Conservation (phyloP, 768 basidiomycete genomes). For the Pulveroboletus frians region DNA sequence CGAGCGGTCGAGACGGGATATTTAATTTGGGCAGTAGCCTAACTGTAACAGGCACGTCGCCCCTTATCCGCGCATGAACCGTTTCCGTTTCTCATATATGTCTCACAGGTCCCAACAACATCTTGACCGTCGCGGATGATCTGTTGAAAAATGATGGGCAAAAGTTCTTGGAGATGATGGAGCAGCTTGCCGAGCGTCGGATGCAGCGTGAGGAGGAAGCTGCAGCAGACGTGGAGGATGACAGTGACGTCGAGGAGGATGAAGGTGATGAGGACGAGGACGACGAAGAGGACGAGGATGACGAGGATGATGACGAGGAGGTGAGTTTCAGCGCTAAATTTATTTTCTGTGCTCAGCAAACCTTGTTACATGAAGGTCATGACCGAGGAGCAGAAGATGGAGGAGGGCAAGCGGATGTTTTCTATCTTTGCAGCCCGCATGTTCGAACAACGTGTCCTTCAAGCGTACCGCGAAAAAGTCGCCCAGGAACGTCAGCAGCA, state of each 20-base stretch:
- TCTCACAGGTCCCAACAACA: constrained; percentile 74
- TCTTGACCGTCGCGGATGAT: constrained; percentile 97
- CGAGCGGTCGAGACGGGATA: constrained; percentile 56
- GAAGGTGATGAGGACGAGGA: constrained; percentile 58
- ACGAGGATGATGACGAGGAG: constrained; percentile 45
- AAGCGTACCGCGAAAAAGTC: constrained; percentile 94
- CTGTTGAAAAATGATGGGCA: constrained; percentile 97
- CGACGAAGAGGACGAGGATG: constrained; percentile 54
- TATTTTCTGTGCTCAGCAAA: constrained; percentile 8
- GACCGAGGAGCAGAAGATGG: constrained; percentile 98
- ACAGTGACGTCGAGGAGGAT: constrained; percentile 57
- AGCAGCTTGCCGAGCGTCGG: constrained; percentile 90
- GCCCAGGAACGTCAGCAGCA: constrained; percentile 94
- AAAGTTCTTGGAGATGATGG: constrained; percentile 99
- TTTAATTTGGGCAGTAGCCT: constrained; percentile 79
- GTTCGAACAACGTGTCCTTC: constrained; percentile 98
- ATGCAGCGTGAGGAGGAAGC: constrained; percentile 84
- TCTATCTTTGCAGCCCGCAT: constrained; percentile 98
- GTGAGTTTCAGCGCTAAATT: constrained; percentile 23
- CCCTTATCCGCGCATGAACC: constrained; percentile 5
- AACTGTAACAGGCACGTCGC: constrained; percentile 68
- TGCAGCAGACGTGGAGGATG: constrained; percentile 56
- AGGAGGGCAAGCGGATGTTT: constrained; percentile 99
- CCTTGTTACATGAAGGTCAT: constrained; percentile 44
- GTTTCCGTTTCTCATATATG: constrained; percentile 23